Evolutionary conservation across 495 filamentous ascomycete species (phyloP), one percentile per base, ranked within the genome.

Genomic region (Aspergillus incahuasiensis): DNA sequence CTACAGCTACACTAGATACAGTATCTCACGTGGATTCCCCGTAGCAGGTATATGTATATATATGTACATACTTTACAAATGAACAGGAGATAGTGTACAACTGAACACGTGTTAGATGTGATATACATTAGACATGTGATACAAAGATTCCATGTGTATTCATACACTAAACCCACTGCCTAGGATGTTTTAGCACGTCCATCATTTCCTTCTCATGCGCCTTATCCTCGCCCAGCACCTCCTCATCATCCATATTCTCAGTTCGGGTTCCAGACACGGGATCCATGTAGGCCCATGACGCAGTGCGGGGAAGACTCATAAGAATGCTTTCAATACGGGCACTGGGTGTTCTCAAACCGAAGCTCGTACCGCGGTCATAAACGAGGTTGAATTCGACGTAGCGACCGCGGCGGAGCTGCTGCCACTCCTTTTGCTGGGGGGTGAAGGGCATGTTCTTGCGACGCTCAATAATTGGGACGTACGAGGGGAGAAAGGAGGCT

Each of bases 321-420:
- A 99, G 71, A 52, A 99, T 97, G 73, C 90, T 95, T 76, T 98
- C 94, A 6, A 99, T 82, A 52, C 94, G 81, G 9, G 91, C 88
- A 56, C 89, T 90, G 3, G 94, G 95, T 0, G 95, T 96, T 60
- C 91, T 92, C 52, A 99, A 73, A 0, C 94, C 94, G 68, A 99
- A 99, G 46, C 87, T 86, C 6, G 94, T 99, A 12, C 94, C 94
- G 24, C 94, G 84, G 75, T 99, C 94, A 73, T 99, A 91, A 45
- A 99, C 89, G 16, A 99, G 81, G 73, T 99, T 99, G 72, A 99
- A 99, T 69, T 99, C 94, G 22, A 99, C 95, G 71, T 99, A 99
- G 61, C 87, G 77, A 32, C 95, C 94, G 47, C 94, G 79, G 25
- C 94, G 81, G 56, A 99, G 77, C 75, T 97, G 94, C 70, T 99